These are phyloP conservation scores for Linnemannia hyalina DNA, from an alignment of 192 early-diverging fungal genomes.

Conservation along the genomic window DNA sequence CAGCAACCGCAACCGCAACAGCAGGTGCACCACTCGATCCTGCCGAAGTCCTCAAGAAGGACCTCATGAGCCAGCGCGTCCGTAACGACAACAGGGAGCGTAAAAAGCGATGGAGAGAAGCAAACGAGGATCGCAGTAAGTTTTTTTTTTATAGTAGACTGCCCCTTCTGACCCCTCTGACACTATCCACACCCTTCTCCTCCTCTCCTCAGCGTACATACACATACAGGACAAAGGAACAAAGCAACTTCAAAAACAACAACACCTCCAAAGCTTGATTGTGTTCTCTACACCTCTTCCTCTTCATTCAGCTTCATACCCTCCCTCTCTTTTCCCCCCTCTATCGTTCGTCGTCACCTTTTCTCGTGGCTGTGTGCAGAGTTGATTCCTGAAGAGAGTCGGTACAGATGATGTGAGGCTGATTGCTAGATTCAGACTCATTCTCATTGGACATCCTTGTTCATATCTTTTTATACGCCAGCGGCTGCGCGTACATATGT, in stretches of 20 bases:
- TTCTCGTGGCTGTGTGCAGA: too few relatives aligned
- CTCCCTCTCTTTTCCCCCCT: too few relatives aligned
- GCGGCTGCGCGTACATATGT: background rate
- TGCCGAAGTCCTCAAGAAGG: slow-evolving; percentile 52
- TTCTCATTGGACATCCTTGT: background rate
- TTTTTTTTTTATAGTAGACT: background rate
- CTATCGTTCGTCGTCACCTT: too few relatives aligned
- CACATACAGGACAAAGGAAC: too few relatives aligned
- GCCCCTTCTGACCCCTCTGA: background rate
- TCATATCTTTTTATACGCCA: background rate
- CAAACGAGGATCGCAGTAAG: slow-evolving; percentile 70
- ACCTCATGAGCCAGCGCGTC: slow-evolving; percentile 58
- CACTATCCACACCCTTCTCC: too few relatives aligned
- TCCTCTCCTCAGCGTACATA: too few relatives aligned
- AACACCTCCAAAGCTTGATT: too few relatives aligned
- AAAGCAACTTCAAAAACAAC: too few relatives aligned
- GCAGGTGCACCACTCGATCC: slow-evolving; percentile 20
- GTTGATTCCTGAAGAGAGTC: too few relatives aligned
- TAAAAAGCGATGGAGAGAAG: slow-evolving; percentile 66
- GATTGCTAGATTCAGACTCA: background rate
- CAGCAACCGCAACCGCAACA: slow-evolving; percentile 20
- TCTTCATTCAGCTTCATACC: too few relatives aligned
- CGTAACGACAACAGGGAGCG: slow-evolving; percentile 66
- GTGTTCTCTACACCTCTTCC: too few relatives aligned
- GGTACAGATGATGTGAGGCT: background rate